Conservation (phyloP, 2,329 filamentous ascomycete genomes). For the Alternaria gansuensis region DNA sequence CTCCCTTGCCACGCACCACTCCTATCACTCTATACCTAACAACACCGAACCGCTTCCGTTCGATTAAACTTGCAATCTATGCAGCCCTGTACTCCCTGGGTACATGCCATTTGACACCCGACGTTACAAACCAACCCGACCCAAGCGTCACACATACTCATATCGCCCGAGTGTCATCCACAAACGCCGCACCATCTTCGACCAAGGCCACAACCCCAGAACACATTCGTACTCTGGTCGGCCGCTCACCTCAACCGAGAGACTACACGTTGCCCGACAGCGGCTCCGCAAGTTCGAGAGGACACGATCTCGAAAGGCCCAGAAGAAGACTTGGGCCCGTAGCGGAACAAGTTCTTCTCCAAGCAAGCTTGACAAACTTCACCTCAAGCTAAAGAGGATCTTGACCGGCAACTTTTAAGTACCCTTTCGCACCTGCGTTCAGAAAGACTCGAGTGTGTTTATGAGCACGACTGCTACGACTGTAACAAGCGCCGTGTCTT, state of each 20-base stretch:
- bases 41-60: not conserved
- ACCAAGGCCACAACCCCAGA: conserved; percentile 1
- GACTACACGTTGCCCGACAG: conserved; percentile 16
- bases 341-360: not conserved
- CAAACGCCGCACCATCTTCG: conserved; percentile 6
- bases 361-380: conserved; percentile 7
- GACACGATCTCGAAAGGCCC: conserved; percentile 4
- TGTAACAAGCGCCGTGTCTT: conserved; percentile 9
- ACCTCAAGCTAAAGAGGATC: conserved; percentile 11
- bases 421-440: not conserved
- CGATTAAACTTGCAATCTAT: not conserved
- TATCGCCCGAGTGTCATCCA: not conserved
- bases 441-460: not conserved
- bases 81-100: not conserved
- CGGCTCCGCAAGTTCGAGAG: conserved; percentile 20
- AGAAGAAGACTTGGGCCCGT: not conserved
- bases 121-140: not conserved
- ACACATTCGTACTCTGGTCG: conserved; percentile 2
- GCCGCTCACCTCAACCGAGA: conserved; percentile 13
- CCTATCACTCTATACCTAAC: not conserved
- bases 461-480: conserved; percentile 12
- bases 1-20: not conserved
- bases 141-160: not conserved
- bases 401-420: conserved; percentile 1
- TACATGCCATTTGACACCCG: conserved; percentile 11